These are phyloP conservation scores for Dendrobium nobile DNA, from an alignment of 106 monocot species.

Conservation along the genomic window DNA sequence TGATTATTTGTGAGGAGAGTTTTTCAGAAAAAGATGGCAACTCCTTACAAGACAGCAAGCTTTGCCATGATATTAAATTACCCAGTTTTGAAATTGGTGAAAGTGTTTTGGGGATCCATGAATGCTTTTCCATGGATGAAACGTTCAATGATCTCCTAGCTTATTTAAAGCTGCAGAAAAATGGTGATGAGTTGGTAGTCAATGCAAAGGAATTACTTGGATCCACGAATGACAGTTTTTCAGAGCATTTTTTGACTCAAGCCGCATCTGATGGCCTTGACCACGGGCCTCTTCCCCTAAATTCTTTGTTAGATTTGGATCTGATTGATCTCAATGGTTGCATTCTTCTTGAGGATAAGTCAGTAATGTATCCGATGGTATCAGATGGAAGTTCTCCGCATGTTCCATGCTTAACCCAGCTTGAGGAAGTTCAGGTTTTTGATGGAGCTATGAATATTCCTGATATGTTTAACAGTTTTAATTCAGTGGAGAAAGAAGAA, in stretches of 20 bases:
- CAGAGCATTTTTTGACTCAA: conserved; percentile 27
- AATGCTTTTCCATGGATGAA: conserved; percentile 16
- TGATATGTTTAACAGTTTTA: conserved; percentile 28
- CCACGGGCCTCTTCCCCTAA: conserved; percentile 19
- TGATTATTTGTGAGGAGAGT: not conserved
- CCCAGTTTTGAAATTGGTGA: conserved; percentile 59
- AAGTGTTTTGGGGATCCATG: conserved; percentile 33
- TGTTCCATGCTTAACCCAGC: conserved; percentile 44
- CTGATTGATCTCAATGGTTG: conserved; percentile 38
- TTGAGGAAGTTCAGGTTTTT: conserved; percentile 65
- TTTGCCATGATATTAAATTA: conserved; percentile 15
- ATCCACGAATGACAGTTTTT: conserved; percentile 24
- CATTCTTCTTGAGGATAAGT: conserved; percentile 32
- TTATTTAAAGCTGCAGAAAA: conserved; percentile 15
- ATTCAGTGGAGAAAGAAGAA: conserved; percentile 20
- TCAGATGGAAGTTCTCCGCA: conserved; percentile 34
- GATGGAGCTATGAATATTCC: conserved; percentile 34
- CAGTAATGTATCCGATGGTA: conserved; percentile 33
- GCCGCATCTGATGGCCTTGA: conserved; percentile 17
- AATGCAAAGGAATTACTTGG: conserved; percentile 35
- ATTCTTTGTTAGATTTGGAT: conserved; percentile 60
- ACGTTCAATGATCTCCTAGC: conserved; percentile 35
- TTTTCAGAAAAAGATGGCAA: conserved; percentile 23
- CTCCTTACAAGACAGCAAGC: conserved; percentile 10
- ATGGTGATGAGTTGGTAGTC: conserved; percentile 24